phyloP scores from a whole-genome alignment of 176 grass and related monocot species.

The Lolium multiflorum region DNA sequence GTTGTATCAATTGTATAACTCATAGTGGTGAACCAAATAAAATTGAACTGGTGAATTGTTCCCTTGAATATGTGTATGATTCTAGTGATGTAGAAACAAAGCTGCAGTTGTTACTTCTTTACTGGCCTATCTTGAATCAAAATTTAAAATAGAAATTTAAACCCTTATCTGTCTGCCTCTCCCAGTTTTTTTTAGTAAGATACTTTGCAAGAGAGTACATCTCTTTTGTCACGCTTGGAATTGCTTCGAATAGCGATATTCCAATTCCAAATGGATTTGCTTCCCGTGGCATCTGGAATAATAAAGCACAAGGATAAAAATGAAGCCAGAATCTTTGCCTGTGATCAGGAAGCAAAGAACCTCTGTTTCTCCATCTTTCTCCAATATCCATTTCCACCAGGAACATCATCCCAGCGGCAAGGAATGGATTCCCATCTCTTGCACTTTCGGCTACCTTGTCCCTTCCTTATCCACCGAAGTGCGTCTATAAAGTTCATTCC shows the following conservation, averaged over 20 bases:
- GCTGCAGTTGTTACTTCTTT: neutral
- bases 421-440: slow-evolving; percentile 46
- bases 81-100: neutral
- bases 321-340: slow-evolving; percentile 28
- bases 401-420: slow-evolving; percentile 30
- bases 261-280: neutral
- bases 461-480: slow-evolving; percentile 26
- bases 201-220: neutral
- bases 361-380: neutral
- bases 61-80: neutral
- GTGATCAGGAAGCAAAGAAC: slow-evolving; percentile 12
- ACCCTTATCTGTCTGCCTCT: neutral
- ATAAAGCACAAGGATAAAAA: neutral
- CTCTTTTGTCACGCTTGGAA: neutral
- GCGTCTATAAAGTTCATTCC: slow-evolving; percentile 44
- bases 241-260: slow-evolving; percentile 4
- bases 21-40: slow-evolving; percentile 10
- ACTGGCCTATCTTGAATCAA: neutral
- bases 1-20: neutral
- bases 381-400: neutral
- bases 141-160: neutral
- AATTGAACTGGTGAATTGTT: neutral
- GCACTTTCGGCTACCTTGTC: neutral
- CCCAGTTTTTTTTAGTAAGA: neutral
- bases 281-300: slow-evolving; percentile 18